phyloP scores from a whole-genome alignment of 2,329 filamentous ascomycete genomes.

The Graphium sp. region DNA sequence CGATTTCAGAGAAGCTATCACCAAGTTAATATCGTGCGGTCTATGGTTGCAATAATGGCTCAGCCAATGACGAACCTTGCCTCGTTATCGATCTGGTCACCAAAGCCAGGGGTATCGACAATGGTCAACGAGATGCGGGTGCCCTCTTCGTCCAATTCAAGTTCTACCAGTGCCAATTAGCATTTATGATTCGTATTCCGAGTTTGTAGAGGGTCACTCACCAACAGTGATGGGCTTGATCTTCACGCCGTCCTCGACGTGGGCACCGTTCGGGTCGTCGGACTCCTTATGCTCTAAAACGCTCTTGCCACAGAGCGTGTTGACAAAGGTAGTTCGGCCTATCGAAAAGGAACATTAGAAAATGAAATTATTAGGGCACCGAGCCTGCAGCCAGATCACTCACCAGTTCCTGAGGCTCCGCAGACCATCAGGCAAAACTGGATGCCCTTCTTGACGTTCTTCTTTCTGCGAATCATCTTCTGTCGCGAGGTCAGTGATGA shows the following conservation, averaged over 20 bases:
- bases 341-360: conserved; percentile 6
- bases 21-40: conserved; percentile 5
- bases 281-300: conserved; percentile 85
- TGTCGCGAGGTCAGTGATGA: conserved; percentile 18
- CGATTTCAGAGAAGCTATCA: conserved; percentile 83
- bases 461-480: conserved; percentile 99
- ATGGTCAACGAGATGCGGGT: conserved; percentile 97
- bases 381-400: conserved; percentile 15
- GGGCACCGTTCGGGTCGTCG: conserved; percentile 75
- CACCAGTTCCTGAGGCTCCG: conserved; percentile 96
- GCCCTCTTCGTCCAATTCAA: conserved; percentile 94
- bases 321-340: conserved; percentile 98
- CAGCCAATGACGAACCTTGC: conserved; percentile 49
- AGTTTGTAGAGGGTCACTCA: conserved; percentile 20
- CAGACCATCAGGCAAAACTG: conserved; percentile 99
- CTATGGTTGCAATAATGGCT: too few species aligned
- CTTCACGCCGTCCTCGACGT: conserved; percentile 91
- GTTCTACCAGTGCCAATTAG: conserved; percentile 35
- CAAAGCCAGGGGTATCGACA: conserved; percentile 95
- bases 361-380: background rate
- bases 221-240: conserved; percentile 98
- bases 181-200: background rate
- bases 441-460: conserved; percentile 99
- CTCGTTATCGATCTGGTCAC: conserved; percentile 98
- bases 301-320: conserved; percentile 92